Percentiles rank a stretch among this genome's conserved stretches.
Evolutionary conservation across 2,329 filamentous ascomycete genomes (phyloP).

Genomic region (Fusarium mexicanum): DNA sequence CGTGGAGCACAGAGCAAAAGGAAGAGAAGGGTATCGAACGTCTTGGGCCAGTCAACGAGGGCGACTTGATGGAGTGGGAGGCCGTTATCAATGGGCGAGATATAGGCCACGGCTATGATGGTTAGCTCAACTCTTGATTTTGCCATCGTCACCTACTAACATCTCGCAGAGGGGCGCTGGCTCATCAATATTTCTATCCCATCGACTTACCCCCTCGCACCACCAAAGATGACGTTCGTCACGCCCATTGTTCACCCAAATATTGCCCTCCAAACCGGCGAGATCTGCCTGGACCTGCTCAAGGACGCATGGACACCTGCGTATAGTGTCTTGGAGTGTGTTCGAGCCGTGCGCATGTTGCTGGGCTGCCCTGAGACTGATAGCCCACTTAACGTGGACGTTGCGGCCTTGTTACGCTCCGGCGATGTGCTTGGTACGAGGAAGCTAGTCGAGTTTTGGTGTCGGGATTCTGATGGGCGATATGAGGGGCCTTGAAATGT

Average conservation of each 20-base stretch:
- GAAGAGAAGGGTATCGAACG: slow-evolving; percentile 66
- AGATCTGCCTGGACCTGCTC: slow-evolving; percentile 93
- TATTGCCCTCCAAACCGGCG: slow-evolving; percentile 74
- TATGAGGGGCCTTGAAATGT: slow-evolving; percentile 48
- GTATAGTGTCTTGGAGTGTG: slow-evolving; percentile 80
- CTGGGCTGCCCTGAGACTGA: slow-evolving; percentile 72
- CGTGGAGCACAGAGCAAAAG: slow-evolving; percentile 60
- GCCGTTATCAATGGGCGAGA: slow-evolving; percentile 68
- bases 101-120: slow-evolving; percentile 65
- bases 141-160: not conserved
- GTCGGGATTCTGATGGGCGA: slow-evolving; percentile 50
- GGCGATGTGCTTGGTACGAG: slow-evolving; percentile 76
- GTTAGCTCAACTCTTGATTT: slow-evolving; percentile 44
- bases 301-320: slow-evolving; percentile 83
- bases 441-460: slow-evolving; percentile 77
- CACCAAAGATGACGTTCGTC: slow-evolving; percentile 82
- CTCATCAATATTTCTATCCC: slow-evolving; percentile 82
- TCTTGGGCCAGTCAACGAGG: slow-evolving; percentile 63
- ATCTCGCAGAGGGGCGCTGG: slow-evolving; percentile 75
- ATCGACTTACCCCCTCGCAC: slow-evolving; percentile 77
- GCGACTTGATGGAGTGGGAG: slow-evolving; percentile 67
- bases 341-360: slow-evolving; percentile 78
- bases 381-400: slow-evolving; percentile 81
- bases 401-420: slow-evolving; percentile 74
- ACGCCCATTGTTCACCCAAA: slow-evolving; percentile 90